Evolutionary conservation across 306 rosid genomes (phyloP).

Genomic region (Fragaria iinumae): DNA sequence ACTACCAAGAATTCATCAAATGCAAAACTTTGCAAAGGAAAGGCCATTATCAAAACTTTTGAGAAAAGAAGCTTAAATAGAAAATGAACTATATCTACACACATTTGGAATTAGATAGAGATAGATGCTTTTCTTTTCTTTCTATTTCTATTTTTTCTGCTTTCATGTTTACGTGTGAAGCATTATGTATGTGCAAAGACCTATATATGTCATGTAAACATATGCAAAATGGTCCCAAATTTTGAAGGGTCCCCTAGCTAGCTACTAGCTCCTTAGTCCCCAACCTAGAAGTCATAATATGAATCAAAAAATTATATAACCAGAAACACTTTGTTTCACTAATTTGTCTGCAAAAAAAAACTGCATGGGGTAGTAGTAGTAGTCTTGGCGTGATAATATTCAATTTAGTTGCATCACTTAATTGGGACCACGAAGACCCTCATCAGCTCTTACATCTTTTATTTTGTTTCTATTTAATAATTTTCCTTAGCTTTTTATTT

Average conservation of each 20-base stretch:
- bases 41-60: constrained; percentile 25
- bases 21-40: constrained; percentile 41
- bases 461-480: constrained; percentile 26
- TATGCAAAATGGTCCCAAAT: constrained; percentile 85
- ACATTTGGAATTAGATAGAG: neutral
- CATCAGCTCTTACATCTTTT: constrained; percentile 30
- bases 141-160: neutral
- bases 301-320: constrained; percentile 13
- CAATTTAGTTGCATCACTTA: constrained; percentile 54
- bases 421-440: constrained; percentile 59
- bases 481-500: constrained; percentile 26
- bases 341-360: constrained; percentile 67
- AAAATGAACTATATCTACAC: neutral
- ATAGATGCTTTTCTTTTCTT: constrained; percentile 34
- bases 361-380: constrained; percentile 55
- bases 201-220: constrained; percentile 35
- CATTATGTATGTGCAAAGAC: constrained; percentile 18
- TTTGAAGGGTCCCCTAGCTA: constrained; percentile 3
- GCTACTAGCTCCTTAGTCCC: constrained; percentile 27
- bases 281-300: constrained; percentile 54
- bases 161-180: constrained; percentile 34
- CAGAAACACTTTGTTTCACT: constrained; percentile 37
- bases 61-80: constrained; percentile 26
- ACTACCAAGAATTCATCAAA: constrained; percentile 39
- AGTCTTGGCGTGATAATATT: constrained; percentile 89